Base-by-base conservation (phyloP, 305 asterid genomes). In the Solanum hybrid region DNA sequence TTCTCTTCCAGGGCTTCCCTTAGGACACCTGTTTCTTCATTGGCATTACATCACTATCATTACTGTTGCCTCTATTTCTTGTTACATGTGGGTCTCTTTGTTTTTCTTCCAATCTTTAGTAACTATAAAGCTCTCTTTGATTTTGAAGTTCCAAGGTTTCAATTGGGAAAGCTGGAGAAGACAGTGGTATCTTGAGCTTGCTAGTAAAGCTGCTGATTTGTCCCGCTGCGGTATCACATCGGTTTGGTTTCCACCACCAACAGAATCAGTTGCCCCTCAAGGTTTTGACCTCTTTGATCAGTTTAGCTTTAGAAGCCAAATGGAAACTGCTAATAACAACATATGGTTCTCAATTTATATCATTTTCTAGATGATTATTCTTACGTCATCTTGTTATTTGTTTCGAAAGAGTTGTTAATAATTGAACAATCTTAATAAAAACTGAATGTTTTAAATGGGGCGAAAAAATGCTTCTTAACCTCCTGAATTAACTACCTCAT, bases 91-190 rank as follows among this genome's bases (percentile, higher is more conserved):
- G 27, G 42, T 31, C 31, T 10, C 87, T 46, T 80, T 16, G 40
- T 46, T 27, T 34, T 17, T 38, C 29, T 37, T 79, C 26, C 35
- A 38, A 84, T 31, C 72, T 31, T 29, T 84, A 84, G 75, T 84
- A 20, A 17, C 87, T 84, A 29, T 84, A 29, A 27, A 29, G 87
- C 75, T 51, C 87, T 84, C 75, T 84, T 84, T 51, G 42, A 51
- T 84, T 46, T 84, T 84, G 75, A 84, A 84, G 91, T 90, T 90
- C 89, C 94, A 93, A 91, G 94, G 93, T 78, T 93, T 93, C 90
- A 93, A 93, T 91, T 93, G 94, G 94, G 94, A 93, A 91, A 91
- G 93, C 90, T 92, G 92, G 91, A 91, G 93, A 90, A 91, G 91
- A 89, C 86, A 71, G 88, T 93, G 94, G 94, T 92, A 93, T 79